Conservation (phyloP, 2,329 filamentous ascomycete species). For the Plenodomus biglobosus region DNA sequence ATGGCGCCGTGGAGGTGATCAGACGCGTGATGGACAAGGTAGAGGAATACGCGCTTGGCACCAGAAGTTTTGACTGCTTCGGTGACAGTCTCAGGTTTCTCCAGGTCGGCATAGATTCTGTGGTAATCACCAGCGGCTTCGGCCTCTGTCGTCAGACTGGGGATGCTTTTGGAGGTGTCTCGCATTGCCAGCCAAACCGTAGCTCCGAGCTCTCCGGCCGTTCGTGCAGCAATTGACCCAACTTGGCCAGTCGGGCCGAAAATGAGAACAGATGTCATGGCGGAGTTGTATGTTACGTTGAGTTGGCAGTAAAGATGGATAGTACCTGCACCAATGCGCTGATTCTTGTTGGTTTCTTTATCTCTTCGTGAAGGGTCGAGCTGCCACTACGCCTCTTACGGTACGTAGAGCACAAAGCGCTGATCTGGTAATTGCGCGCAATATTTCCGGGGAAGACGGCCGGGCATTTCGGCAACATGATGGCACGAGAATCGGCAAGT, state of each 20-base stretch:
- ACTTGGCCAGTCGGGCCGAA: conserved; percentile 55
- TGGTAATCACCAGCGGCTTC: conserved; percentile 38
- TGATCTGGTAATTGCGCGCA: too few species aligned
- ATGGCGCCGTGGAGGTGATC: conserved; percentile 48
- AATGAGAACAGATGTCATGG: conserved; percentile 43
- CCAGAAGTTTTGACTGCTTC: conserved; percentile 47
- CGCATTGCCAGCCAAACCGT: conserved; percentile 54
- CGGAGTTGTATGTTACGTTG: neutral
- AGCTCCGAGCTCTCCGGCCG: conserved; percentile 46
- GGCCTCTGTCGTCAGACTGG: conserved; percentile 30
- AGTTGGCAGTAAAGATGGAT: too few species aligned
- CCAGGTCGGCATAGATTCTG: conserved; percentile 51
- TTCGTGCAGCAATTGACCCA: conserved; percentile 46
- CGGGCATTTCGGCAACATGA: too few species aligned
- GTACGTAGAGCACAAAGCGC: too few species aligned
- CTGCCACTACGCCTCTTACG: too few species aligned
- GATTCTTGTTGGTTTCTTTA: too few species aligned
- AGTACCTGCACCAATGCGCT: too few species aligned
- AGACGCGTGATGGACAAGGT: conserved; percentile 37
- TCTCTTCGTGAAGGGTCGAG: too few species aligned
- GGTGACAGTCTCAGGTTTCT: conserved; percentile 45
- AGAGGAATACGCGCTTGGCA: conserved; percentile 54
- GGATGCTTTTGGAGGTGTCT: conserved; percentile 49
- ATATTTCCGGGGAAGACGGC: too few species aligned
- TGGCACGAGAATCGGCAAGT: too few species aligned